Percentiles rank a stretch among this genome's conserved stretches.
Conservation (phyloP, 139 green algal genomes). For the Closterium sp. region DNA sequence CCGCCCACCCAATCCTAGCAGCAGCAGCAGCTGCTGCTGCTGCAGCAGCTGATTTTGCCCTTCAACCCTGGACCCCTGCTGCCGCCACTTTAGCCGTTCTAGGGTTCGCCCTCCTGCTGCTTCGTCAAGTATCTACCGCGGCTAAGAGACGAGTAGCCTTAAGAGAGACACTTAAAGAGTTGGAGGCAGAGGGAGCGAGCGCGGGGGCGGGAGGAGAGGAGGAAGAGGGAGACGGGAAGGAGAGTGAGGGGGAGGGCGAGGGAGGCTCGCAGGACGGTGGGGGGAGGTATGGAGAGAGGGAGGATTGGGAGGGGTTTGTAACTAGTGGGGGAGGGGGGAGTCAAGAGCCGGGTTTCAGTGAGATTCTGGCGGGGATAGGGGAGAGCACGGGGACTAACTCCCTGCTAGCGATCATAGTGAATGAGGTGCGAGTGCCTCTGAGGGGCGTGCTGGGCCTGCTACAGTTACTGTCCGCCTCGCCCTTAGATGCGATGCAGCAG, state of each 20-base stretch:
- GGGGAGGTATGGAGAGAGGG: too few relatives aligned
- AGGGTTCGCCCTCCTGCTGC: neutral
- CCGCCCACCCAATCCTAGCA: too few relatives aligned
- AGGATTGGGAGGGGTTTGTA: neutral
- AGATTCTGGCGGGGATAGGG: neutral
- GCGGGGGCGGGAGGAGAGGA: neutral
- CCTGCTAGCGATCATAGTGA: neutral
- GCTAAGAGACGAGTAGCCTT: neutral
- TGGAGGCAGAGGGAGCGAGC: neutral
- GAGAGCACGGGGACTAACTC: neutral
- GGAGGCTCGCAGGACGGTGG: neutral
- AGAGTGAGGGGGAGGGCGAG: neutral
- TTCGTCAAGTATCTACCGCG: neutral
- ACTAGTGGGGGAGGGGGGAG: neutral
- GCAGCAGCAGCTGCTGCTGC: too few relatives aligned
- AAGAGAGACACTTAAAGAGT: neutral
- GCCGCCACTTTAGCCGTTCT: neutral
- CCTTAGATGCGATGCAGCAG: conserved; percentile 8
- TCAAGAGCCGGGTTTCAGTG: neutral
- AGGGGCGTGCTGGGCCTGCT: conserved; percentile 4
- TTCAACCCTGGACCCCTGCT: neutral
- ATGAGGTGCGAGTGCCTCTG: conserved; percentile 8
- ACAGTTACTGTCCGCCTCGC: neutral
- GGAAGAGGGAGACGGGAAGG: neutral
- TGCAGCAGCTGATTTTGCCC: neutral